Evolutionary conservation across 179 eudicot genomes (phyloP), one percentile per base, ranked within the genome.

Genomic region (Spinacia oleracea): DNA sequence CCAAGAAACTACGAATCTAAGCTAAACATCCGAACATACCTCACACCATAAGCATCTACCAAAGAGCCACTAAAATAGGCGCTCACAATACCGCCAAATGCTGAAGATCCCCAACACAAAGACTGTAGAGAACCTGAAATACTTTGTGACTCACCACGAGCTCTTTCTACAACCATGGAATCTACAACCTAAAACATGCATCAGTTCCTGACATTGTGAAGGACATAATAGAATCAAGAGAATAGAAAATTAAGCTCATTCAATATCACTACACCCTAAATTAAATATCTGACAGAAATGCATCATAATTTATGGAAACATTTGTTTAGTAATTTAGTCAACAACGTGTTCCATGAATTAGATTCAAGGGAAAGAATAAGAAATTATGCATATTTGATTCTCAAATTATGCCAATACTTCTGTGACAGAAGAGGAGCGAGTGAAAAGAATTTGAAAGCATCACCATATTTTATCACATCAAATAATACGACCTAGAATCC

Each of bases 111-210:
- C 99, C 99, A 96, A 75, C 99, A 96, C 77, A 96, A 81, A 16
- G 99, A 96, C 86, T 96, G 99, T 74, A 96, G 98, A 80, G 99
- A 96, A 74, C 99, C 99, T 16, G 99, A 93, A 83, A 90, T 80
- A 82, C 96, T 93, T 83, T 96, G 99, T 56, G 99, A 93, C 89
- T 96, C 99, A 43, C 99, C 99, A 70, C 99, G 98, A 77, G 99
- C 97, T 86, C 99, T 92, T 85, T 96, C 99, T 9, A 96, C 99
- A 83, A 96, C 99, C 99, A 96, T 96, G 62, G 99, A 96, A 89
- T 96, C 99, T 87, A 96, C 99, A 91, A 96, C 99, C 99, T 96
- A 89, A 82, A 85, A 45, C 65, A 83, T 62, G 76, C 74, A 78
- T 88, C 82, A 83, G 77, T 38, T 9, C 70, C 77, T 29, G 71